Evolutionary conservation across 1,284 basidiomycete genomes (phyloP).

Genomic region (Cutaneotrichosporon cyanovorans): DNA sequence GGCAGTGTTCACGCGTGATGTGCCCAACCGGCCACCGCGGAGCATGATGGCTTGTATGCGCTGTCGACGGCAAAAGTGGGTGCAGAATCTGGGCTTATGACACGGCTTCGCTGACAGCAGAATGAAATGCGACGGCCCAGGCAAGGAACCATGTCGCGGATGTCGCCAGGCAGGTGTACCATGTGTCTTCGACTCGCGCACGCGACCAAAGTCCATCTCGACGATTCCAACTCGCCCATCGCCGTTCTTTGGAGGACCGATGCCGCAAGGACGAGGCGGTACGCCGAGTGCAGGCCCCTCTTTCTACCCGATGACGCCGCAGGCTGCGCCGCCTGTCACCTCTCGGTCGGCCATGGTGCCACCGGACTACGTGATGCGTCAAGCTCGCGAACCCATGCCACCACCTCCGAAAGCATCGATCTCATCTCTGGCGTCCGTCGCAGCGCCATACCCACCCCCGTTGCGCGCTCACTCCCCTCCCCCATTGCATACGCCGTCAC

Average conservation of each 20-base stretch:
- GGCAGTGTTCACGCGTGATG: slow-evolving; percentile 30
- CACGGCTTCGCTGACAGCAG: slow-evolving; percentile 24
- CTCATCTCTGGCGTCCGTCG: slow-evolving; percentile 12
- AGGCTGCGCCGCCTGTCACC: slow-evolving; percentile 33
- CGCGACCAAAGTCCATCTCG: slow-evolving; percentile 38
- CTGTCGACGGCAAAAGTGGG: slow-evolving; percentile 37
- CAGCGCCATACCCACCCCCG: slow-evolving; percentile 10
- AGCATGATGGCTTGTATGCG: slow-evolving; percentile 44
- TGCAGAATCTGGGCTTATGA: background rate
- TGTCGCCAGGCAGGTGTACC: slow-evolving; percentile 37
- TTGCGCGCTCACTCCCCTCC: slow-evolving; percentile 14
- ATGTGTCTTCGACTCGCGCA: slow-evolving; percentile 40
- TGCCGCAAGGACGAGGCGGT: slow-evolving; percentile 21
- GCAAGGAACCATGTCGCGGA: slow-evolving; percentile 38
- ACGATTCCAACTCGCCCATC: slow-evolving; percentile 31
- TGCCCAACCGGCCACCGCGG: slow-evolving; percentile 34
- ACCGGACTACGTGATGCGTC: slow-evolving; percentile 27
- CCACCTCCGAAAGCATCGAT: slow-evolving; percentile 23
- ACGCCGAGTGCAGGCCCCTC: slow-evolving; percentile 17
- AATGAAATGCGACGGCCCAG: slow-evolving; percentile 45
- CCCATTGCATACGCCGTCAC: slow-evolving; percentile 4
- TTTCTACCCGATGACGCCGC: slow-evolving; percentile 31
- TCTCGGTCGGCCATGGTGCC: slow-evolving; percentile 22
- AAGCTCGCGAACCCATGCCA: slow-evolving; percentile 34
- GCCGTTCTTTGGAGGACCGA: slow-evolving; percentile 24